These are phyloP conservation scores for Ophiostoma himal-ulmi DNA, from an alignment of 2,329 filamentous ascomycete genomes.

Conservation along the genomic window DNA sequence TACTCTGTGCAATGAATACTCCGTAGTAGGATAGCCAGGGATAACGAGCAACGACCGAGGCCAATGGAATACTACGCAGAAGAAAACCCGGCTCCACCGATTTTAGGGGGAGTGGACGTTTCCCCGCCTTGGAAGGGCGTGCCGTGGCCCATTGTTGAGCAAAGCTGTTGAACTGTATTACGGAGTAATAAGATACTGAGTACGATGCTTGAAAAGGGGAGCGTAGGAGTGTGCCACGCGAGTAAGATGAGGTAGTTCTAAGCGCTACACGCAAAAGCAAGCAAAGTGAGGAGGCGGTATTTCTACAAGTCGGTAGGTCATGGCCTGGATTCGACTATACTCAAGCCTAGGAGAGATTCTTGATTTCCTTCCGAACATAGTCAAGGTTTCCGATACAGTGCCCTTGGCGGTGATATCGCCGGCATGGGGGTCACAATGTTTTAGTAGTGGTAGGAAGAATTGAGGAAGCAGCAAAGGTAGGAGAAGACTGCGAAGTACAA, in stretches of 20 bases:
- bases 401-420: slow-evolving; percentile 9
- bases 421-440: neutral
- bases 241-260: slow-evolving; percentile 3
- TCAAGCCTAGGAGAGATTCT: neutral
- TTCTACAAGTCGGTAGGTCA: neutral
- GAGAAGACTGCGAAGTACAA: neutral
- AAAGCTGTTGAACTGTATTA: too few species aligned
- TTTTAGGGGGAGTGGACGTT: neutral
- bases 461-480: neutral
- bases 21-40: neutral
- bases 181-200: too few species aligned
- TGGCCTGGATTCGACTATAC: neutral
- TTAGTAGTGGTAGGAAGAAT: too few species aligned
- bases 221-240: slow-evolving; percentile 4
- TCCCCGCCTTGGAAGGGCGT: neutral
- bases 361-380: slow-evolving; percentile 7
- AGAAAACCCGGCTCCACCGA: neutral
- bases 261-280: neutral
- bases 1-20: neutral
- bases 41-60: neutral
- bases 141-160: neutral
- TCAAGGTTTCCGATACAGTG: neutral
- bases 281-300: neutral
- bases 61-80: neutral
- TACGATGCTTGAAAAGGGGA: neutral